phyloP scores from a whole-genome alignment of 306 rosid species.

The Dicorynia guianensis region DNA sequence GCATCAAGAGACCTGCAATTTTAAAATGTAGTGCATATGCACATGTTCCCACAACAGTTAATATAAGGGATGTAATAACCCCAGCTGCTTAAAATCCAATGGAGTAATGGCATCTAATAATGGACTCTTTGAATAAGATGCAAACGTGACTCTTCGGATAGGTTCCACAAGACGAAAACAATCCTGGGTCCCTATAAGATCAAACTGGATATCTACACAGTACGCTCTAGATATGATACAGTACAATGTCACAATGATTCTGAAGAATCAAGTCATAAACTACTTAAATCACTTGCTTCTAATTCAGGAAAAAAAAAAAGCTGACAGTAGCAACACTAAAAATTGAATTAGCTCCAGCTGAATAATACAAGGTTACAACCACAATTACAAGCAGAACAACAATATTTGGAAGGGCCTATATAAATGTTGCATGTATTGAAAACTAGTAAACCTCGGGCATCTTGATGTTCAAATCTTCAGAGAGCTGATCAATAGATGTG shows the following conservation, averaged over 20 bases:
- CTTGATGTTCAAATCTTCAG: conserved; percentile 89
- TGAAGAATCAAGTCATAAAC: conserved; percentile 1
- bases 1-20: conserved; percentile 17
- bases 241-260: conserved; percentile 20
- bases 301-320: background rate
- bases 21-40: background rate
- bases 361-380: conserved; percentile 6
- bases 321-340: conserved; percentile 13
- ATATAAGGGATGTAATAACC: background rate
- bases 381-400: conserved; percentile 21
- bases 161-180: background rate
- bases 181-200: background rate
- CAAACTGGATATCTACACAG: background rate
- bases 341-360: conserved; percentile 8
- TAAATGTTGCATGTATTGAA: conserved; percentile 17
- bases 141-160: background rate
- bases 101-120: background rate
- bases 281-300: background rate
- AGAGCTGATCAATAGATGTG: conserved; percentile 95
- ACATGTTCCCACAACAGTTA: conserved; percentile 5
- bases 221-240: background rate
- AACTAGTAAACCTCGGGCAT: conserved; percentile 86
- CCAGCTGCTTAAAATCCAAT: background rate
- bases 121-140: no score
- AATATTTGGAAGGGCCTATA: conserved; percentile 15